A percentile compares a stretch with the other conserved stretches of the same genome.
These are phyloP conservation scores for Clausena lansium DNA, from an alignment of 345 rosid genomes.

Conservation along the genomic window DNA sequence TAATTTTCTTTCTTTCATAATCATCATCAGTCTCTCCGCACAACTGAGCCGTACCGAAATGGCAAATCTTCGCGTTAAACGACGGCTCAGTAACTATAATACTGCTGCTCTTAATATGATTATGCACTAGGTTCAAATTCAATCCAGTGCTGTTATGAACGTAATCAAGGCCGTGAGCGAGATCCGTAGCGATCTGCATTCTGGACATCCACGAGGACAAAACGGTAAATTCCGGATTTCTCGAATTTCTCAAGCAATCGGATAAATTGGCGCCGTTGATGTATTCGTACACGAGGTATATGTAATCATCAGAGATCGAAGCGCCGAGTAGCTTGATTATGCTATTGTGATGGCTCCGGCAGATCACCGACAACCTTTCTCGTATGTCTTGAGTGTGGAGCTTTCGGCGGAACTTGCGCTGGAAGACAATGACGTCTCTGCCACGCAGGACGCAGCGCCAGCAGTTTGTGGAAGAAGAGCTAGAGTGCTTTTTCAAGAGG, in stretches of 20 bases:
- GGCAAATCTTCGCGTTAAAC: conserved; percentile 66
- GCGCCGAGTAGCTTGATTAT: conserved; percentile 73
- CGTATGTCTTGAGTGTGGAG: conserved; percentile 36
- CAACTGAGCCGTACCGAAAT: conserved; percentile 80
- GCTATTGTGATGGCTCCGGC: conserved; percentile 73
- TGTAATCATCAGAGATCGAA: conserved; percentile 59
- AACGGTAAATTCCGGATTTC: conserved; percentile 66
- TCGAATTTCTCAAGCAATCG: conserved; percentile 62
- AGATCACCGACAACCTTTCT: conserved; percentile 52
- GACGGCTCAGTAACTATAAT: conserved; percentile 66
- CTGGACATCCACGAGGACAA: conserved; percentile 75
- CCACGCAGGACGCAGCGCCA: conserved; percentile 82
- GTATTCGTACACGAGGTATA: conserved; percentile 73
- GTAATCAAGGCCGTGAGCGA: conserved; percentile 86
- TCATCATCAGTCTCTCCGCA: conserved; percentile 64
- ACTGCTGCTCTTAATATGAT: conserved; percentile 68
- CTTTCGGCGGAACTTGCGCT: conserved; percentile 65
- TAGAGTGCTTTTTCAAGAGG: conserved; percentile 58
- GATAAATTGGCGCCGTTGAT: conserved; percentile 62
- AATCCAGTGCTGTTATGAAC: conserved; percentile 75
- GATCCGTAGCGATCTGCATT: conserved; percentile 77
- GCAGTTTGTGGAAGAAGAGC: conserved; percentile 58
- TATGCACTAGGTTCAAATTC: conserved; percentile 64
- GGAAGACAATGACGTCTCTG: conserved; percentile 59
- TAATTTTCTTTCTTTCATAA: neutral